Evolutionary conservation across 495 filamentous ascomycete species (phyloP).

Genomic region (Pyrenula aspistea): DNA sequence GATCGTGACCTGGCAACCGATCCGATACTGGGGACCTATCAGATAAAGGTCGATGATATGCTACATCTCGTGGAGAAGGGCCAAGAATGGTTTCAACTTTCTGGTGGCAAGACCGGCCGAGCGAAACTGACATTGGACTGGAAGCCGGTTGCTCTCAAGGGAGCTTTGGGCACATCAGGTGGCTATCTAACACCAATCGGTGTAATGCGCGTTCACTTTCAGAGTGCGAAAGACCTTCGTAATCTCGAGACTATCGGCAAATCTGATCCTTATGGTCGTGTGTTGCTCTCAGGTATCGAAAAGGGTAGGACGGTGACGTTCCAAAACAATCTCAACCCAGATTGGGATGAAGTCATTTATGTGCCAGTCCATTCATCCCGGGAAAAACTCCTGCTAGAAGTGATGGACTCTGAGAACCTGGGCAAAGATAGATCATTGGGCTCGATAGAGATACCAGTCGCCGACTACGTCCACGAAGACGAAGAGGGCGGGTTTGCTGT

Average conservation of each 20-base stretch:
- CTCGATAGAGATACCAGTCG: slow-evolving; percentile 56
- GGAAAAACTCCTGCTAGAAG: slow-evolving; percentile 77
- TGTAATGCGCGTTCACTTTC: slow-evolving; percentile 89
- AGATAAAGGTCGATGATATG: slow-evolving; percentile 91
- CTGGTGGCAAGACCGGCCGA: slow-evolving; percentile 68
- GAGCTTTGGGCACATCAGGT: slow-evolving; percentile 54
- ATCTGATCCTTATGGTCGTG: slow-evolving; percentile 86
- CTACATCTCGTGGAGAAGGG: slow-evolving; percentile 83
- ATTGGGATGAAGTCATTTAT: slow-evolving; percentile 94
- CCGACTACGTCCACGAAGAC: slow-evolving; percentile 67
- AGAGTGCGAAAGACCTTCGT: slow-evolving; percentile 65
- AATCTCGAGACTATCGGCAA: slow-evolving; percentile 95
- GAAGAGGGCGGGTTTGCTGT: slow-evolving; percentile 74
- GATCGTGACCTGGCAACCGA: slow-evolving; percentile 77
- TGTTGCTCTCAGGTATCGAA: slow-evolving; percentile 79
- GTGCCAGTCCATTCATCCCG: slow-evolving; percentile 78
- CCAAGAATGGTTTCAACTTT: slow-evolving; percentile 89
- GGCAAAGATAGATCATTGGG: slow-evolving; percentile 82
- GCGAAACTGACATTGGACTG: slow-evolving; percentile 83
- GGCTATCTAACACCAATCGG: slow-evolving; percentile 90
- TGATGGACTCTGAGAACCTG: slow-evolving; percentile 91
- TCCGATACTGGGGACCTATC: slow-evolving; percentile 77
- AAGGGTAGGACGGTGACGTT: slow-evolving; percentile 89
- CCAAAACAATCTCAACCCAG: slow-evolving; percentile 87
- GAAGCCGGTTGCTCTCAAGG: slow-evolving; percentile 84